Conservation (phyloP, 306 rosid species). For the Adenanthera pavonina region DNA sequence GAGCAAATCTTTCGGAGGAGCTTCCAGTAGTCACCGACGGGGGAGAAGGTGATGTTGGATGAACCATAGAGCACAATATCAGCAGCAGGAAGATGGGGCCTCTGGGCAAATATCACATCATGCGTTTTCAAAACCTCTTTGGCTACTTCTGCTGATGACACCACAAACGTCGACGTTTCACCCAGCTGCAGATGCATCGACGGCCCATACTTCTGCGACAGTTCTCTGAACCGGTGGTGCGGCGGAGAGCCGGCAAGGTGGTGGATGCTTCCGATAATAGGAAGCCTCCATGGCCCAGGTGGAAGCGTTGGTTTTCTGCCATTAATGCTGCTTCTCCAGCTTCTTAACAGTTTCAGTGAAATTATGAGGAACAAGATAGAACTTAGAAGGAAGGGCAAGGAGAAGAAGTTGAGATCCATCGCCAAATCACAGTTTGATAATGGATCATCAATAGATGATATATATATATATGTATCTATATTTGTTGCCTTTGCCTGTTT, state of each 20-base stretch:
- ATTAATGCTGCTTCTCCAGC: not conserved
- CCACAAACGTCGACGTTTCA: slow-evolving; percentile 10
- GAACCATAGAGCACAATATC: not conserved
- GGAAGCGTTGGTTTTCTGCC: not conserved
- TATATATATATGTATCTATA: not conserved
- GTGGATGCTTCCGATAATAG: slow-evolving; percentile 39
- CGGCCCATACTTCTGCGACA: slow-evolving; percentile 34
- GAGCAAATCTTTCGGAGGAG: slow-evolving; percentile 33
- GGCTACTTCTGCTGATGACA: slow-evolving; percentile 46
- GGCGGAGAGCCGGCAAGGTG: slow-evolving; percentile 7
- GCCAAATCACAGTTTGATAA: not conserved
- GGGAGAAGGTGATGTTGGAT: slow-evolving; percentile 6
- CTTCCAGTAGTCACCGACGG: slow-evolving; percentile 30
- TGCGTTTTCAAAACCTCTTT: slow-evolving; percentile 41
- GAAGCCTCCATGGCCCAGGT: slow-evolving; percentile 42
- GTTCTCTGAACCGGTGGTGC: not conserved
- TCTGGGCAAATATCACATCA: slow-evolving; percentile 31
- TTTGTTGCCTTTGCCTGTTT: not conserved
- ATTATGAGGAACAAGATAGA: not conserved
- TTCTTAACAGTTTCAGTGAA: not conserved
- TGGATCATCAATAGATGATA: not conserved
- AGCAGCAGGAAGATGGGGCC: not conserved
- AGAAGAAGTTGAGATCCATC: not conserved
- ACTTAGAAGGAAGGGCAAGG: not conserved
- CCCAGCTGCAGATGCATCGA: slow-evolving; percentile 30